phyloP scores from a whole-genome alignment of 2,329 filamentous ascomycete species.

The Botryosphaeria dothidea region DNA sequence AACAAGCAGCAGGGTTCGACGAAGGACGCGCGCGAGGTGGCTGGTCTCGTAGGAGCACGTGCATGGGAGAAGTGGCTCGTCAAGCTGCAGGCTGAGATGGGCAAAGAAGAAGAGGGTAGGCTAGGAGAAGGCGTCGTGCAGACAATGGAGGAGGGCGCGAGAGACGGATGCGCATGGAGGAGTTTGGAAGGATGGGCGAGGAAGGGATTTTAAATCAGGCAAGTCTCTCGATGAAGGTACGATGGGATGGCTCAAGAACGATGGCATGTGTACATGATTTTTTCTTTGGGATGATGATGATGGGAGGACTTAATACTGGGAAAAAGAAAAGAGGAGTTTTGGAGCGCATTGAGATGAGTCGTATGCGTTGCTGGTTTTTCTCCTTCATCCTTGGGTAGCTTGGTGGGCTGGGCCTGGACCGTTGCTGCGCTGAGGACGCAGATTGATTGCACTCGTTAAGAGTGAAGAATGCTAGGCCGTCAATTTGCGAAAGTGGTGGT shows the following conservation, averaged over 20 bases:
- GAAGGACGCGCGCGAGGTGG: constrained; percentile 70
- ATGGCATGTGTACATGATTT: background rate
- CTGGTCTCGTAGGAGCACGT: constrained; percentile 82
- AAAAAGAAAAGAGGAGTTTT: background rate
- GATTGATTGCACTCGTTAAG: background rate
- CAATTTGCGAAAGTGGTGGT: background rate
- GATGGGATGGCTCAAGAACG: background rate
- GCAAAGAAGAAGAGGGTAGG: constrained; percentile 56
- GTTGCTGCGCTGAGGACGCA: background rate
- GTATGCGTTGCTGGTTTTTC: background rate
- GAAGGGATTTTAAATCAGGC: constrained; percentile 27
- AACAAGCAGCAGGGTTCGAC: constrained; percentile 46
- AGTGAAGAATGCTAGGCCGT: background rate
- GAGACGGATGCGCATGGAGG: constrained; percentile 59
- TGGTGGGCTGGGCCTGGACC: background rate
- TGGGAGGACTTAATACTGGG: background rate
- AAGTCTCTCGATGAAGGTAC: background rate
- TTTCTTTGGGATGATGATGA: background rate
- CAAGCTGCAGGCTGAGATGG: constrained; percentile 83
- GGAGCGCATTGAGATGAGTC: background rate
- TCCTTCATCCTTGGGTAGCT: background rate
- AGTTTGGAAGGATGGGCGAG: constrained; percentile 55
- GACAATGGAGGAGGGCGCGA: constrained; percentile 62
- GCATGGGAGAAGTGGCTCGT: constrained; percentile 97
- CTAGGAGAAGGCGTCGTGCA: constrained; percentile 58